Conservation (phyloP, 768 basidiomycete genomes). For the Russula earlei region DNA sequence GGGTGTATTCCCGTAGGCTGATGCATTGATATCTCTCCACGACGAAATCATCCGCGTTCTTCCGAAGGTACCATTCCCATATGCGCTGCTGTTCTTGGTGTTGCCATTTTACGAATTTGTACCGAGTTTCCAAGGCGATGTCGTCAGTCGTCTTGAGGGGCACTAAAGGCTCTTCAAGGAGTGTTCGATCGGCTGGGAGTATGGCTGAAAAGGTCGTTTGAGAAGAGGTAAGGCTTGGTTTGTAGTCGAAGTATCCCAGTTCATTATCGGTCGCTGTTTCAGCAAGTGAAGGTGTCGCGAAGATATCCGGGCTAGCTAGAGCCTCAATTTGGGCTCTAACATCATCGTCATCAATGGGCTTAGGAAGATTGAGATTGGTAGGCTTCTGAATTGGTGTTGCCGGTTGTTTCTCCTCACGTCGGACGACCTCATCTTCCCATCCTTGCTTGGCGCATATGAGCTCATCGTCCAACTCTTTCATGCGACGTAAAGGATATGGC, state of each 20-base stretch:
- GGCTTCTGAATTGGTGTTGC: background rate
- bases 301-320: conserved; percentile 30
- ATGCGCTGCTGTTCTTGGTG: conserved; percentile 82
- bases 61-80: conserved; percentile 93
- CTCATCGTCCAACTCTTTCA: conserved; percentile 81
- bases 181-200: conserved; percentile 25
- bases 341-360: conserved; percentile 32
- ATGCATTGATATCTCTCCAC: conserved; percentile 93
- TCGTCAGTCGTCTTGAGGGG: conserved; percentile 54
- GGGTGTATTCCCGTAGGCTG: conserved; percentile 65
- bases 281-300: conserved; percentile 33
- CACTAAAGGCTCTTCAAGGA: conserved; percentile 32
- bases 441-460: conserved; percentile 58
- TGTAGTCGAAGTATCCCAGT: conserved; percentile 37
- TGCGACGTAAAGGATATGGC: conserved; percentile 76
- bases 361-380: conserved; percentile 15
- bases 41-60: conserved; percentile 77
- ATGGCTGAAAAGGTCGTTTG: conserved; percentile 23
- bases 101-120: conserved; percentile 62
- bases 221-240: conserved; percentile 25
- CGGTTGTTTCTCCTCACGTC: conserved; percentile 58
- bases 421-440: conserved; percentile 83
- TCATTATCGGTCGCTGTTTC: conserved; percentile 20
- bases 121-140: conserved; percentile 64
- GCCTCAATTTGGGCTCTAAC: conserved; percentile 62